phyloP scores from a whole-genome alignment of 257 asterid genomes.

The Jasminum sambac region DNA sequence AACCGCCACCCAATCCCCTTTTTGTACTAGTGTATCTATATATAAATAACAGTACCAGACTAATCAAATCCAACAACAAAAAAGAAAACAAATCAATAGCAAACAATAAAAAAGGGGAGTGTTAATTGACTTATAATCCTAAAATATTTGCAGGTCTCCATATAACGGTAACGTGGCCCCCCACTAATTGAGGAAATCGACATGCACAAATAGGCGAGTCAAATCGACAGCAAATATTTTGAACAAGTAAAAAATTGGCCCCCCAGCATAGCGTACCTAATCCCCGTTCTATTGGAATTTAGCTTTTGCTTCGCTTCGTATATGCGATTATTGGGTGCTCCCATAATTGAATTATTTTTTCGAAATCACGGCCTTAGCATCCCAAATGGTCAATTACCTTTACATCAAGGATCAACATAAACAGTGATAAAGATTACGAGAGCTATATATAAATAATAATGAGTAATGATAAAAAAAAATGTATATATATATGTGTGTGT shows the following conservation, averaged over 20 bases:
- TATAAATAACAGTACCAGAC: too few species aligned
- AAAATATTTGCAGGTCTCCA: not conserved
- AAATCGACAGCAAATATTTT: not conserved
- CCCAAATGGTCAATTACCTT: not conserved
- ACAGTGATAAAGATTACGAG: too few species aligned
- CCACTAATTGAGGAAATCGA: constrained; percentile 28
- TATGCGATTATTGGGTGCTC: not conserved
- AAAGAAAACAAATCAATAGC: too few species aligned
- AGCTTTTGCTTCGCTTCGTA: not conserved
- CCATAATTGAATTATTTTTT: not conserved
- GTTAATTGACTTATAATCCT: not conserved
- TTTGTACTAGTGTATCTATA: too few species aligned
- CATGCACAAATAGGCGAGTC: constrained; percentile 2
- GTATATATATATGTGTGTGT: too few species aligned
- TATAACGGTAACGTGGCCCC: constrained; percentile 17
- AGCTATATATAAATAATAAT: too few species aligned
- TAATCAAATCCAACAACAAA: not conserved
- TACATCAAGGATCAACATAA: too few species aligned
- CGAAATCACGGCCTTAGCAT: not conserved
- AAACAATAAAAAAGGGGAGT: too few species aligned
- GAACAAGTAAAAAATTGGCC: not conserved
- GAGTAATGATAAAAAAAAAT: too few species aligned
- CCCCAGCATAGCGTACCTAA: constrained; percentile 20
- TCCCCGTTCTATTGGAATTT: constrained; percentile 28
- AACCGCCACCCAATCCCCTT: too few species aligned